Percentiles rank a stretch among this genome's conserved stretches.
Evolutionary conservation across 768 basidiomycete genomes (phyloP).

Genomic region (Suillus brevipes): DNA sequence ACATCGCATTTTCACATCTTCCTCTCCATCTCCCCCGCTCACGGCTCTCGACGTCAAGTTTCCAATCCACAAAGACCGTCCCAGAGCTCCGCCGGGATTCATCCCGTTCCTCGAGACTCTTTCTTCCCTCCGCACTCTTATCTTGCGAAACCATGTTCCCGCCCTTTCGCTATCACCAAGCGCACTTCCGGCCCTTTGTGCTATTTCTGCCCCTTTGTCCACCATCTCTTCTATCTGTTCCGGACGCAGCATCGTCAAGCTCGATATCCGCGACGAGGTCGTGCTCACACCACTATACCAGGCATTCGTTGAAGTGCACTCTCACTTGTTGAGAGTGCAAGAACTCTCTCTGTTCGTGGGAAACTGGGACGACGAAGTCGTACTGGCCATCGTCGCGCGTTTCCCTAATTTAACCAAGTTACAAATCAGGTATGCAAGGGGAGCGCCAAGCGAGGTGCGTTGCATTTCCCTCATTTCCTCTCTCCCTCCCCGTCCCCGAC

Average conservation of each 20-base stretch:
- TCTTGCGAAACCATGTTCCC: conserved; percentile 29
- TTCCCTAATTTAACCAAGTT: conserved; percentile 38
- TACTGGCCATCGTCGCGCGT: conserved; percentile 42
- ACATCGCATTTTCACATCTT: conserved; percentile 39
- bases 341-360: conserved; percentile 38
- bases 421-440: conserved; percentile 40
- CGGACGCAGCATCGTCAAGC: conserved; percentile 18
- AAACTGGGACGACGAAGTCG: conserved; percentile 48
- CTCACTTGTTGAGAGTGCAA: conserved; percentile 17
- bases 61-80: conserved; percentile 30
- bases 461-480: neutral
- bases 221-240: conserved; percentile 28
- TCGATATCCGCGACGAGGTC: conserved; percentile 26
- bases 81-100: conserved; percentile 24
- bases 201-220: conserved; percentile 28
- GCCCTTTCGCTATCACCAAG: conserved; percentile 22
- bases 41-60: conserved; percentile 30
- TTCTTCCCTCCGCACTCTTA: conserved; percentile 21
- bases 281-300: conserved; percentile 25
- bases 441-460: conserved; percentile 43
- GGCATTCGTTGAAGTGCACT: conserved; percentile 13
- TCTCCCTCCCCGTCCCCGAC: neutral
- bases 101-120: conserved; percentile 25
- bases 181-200: conserved; percentile 22
- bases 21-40: conserved; percentile 16